Conservation (phyloP, 2,329 filamentous ascomycete species). For the Fusarium sp. region DNA sequence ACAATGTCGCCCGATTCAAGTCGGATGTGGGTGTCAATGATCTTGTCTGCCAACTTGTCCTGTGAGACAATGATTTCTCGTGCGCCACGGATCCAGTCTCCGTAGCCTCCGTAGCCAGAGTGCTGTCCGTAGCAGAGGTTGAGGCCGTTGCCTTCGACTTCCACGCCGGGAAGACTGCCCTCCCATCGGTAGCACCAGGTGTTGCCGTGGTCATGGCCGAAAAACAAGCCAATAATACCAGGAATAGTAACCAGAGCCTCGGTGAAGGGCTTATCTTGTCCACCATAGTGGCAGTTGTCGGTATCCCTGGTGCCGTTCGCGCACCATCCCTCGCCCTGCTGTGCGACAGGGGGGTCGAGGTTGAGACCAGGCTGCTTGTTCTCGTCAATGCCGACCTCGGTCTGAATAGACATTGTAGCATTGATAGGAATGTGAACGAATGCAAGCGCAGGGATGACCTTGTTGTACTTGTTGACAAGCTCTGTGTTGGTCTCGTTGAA, state of each 20-base stretch:
- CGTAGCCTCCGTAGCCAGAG: conserved; percentile 77
- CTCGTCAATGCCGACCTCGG: conserved; percentile 47
- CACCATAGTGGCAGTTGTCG: conserved; percentile 54
- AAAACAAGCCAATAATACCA: conserved; percentile 68
- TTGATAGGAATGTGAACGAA: conserved; percentile 62
- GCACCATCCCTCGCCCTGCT: conserved; percentile 58
- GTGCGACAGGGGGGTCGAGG: conserved; percentile 53
- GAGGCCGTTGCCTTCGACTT: conserved; percentile 54
- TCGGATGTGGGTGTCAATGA: conserved; percentile 69
- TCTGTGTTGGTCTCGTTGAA: conserved; percentile 48
- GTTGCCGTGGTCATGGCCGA: conserved; percentile 74
- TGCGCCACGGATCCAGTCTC: conserved; percentile 69
- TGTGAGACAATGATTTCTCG: conserved; percentile 64
- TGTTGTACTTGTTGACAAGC: conserved; percentile 43
- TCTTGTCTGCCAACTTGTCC: conserved; percentile 49
- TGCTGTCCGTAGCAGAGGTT: conserved; percentile 71
- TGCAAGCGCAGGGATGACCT: conserved; percentile 55
- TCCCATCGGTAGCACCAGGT: conserved; percentile 68
- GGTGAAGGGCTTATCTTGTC: conserved; percentile 72
- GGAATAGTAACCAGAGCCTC: conserved; percentile 63
- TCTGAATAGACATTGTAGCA: conserved; percentile 54
- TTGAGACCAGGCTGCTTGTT: conserved; percentile 58
- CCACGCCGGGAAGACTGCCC: conserved; percentile 47
- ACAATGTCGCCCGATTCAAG: conserved; percentile 66
- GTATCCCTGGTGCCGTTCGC: conserved; percentile 49